Base-by-base conservation (phyloP, 164 flowering plant species). In the Annona squamosa region DNA sequence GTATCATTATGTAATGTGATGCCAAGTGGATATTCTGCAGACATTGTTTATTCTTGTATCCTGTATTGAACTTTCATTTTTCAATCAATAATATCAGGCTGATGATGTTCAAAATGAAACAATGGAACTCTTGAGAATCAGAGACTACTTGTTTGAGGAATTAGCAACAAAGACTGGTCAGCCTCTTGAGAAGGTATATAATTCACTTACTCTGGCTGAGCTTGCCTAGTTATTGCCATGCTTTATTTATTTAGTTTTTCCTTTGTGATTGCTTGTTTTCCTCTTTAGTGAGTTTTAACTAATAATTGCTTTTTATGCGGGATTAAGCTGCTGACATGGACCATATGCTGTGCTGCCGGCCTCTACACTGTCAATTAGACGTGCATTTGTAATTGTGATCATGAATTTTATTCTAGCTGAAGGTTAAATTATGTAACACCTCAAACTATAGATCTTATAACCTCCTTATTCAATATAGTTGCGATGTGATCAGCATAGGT, bases 81-180 rank as follows among this genome's bases (percentile, higher is more conserved):
- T 7, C 17, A n/a, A 19, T 17, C 18, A 37, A 37, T 63, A 63
- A 68, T 48, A 12, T 26, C 87, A 91, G 99, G 99, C 99, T 78
- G 97, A 91, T 83, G 93, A 91, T 77, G 83, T 95, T 64, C 87
- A 69, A 16, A 95, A 86, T 78, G 99, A 95, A 81, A 92, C 95
- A 73, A 81, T 84, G 70, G 98, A 95, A 81, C 98, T 93, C 68
- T 79, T 88, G 13, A 84, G 93, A 80, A 85, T 93, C 63, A 84
- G 84, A 75, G 93, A 91, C 76, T 93, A 95, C 79, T 87, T 95
- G 70, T 91, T 73, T 72, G 74, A 72, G 4, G 97, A 93, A 80
- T 79, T 93, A 80, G 84, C 97, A 73, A 72, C 77, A 75, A 86
- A 90, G 48, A 91, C 99, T 4, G 99, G 98, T 61, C 99, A 90